phyloP scores from a whole-genome alignment of 768 basidiomycete species.

The Russula sp. region DNA sequence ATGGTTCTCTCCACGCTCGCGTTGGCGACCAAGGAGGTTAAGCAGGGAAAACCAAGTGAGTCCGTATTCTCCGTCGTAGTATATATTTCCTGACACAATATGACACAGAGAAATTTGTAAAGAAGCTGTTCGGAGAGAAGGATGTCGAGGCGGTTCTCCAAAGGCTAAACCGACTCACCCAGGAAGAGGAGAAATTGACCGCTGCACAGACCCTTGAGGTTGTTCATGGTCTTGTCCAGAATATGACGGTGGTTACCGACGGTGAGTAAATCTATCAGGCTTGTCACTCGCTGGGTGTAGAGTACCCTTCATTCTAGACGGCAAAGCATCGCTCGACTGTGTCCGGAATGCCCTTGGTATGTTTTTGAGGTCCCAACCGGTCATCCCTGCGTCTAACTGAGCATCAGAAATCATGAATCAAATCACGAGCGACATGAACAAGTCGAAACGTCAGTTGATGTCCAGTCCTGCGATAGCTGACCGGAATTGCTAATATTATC shows the following conservation, averaged over 20 bases:
- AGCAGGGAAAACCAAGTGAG: not conserved
- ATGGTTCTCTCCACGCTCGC: not conserved
- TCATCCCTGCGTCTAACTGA: not conserved
- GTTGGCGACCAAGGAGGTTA: not conserved
- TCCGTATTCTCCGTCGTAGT: not conserved
- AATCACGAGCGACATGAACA: not conserved
- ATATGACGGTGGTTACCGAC: not conserved
- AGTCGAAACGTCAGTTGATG: not conserved
- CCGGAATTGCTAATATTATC: not conserved
- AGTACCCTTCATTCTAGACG: not conserved
- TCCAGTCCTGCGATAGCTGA: not conserved
- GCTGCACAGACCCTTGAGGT: not conserved
- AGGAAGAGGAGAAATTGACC: not conserved
- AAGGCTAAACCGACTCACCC: not conserved
- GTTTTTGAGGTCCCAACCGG: not conserved
- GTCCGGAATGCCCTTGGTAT: not conserved
- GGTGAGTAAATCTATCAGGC: not conserved
- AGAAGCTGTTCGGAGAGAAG: not conserved
- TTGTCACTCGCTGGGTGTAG: not conserved
- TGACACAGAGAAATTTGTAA: not conserved
- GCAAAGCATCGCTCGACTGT: not conserved
- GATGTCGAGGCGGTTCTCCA: not conserved
- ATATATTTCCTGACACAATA: not conserved
- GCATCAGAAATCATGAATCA: not conserved
- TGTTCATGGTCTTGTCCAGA: not conserved